Percentiles rank a stretch among this genome's conserved stretches.
These are phyloP conservation scores for Monocercomonoides exilis DNA, from an alignment of 78 protist genomes.

Conservation along the genomic window DNA sequence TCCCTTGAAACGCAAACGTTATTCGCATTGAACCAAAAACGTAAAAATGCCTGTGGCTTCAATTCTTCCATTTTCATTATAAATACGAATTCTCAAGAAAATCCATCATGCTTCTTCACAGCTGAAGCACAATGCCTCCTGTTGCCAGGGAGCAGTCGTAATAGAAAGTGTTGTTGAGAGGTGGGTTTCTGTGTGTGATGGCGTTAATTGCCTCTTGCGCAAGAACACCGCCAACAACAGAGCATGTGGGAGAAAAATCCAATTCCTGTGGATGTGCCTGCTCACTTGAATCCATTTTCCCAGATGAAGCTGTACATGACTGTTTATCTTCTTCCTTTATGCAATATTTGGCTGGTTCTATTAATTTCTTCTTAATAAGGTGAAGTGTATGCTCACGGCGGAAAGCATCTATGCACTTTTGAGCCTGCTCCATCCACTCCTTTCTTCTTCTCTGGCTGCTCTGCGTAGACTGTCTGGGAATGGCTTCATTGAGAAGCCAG, in stretches of 20 bases:
- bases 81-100: no score
- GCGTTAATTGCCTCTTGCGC: neutral
- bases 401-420: neutral
- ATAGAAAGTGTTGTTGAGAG: neutral
- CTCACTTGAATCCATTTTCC: no score
- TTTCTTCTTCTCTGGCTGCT: no score
- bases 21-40: no score
- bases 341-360: neutral
- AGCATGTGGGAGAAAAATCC: neutral
- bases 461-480: no score
- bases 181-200: neutral
- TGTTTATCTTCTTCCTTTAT: neutral
- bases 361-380: neutral
- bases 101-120: no score
- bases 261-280: no score
- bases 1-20: no score
- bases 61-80: no score
- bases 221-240: neutral
- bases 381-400: neutral
- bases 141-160: neutral
- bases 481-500: no score
- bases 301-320: neutral
- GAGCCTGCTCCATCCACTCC: neutral
- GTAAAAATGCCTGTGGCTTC: no score
- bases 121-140: no score